Evolutionary conservation across 805 yeast species (phyloP).

Genomic region (Pichia membranifaciens): DNA sequence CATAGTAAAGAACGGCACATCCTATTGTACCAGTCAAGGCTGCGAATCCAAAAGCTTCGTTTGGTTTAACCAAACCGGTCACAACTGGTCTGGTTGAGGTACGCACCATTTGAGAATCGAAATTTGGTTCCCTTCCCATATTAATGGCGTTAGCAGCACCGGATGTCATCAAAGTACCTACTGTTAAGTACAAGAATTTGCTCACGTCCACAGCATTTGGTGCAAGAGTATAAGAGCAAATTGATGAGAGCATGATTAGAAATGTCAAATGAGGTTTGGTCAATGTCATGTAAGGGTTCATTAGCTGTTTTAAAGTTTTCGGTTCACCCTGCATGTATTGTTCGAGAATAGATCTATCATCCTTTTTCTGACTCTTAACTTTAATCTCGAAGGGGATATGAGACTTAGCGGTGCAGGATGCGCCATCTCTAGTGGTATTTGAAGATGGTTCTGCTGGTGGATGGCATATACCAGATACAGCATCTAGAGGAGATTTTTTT

Average conservation of each 20-base stretch:
- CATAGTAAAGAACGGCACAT: slow-evolving; percentile 57
- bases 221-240: slow-evolving; percentile 89
- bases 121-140: slow-evolving; percentile 93
- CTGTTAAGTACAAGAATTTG: slow-evolving; percentile 64
- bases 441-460: slow-evolving; percentile 15
- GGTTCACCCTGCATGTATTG: slow-evolving; percentile 23
- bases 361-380: slow-evolving; percentile 27
- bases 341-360: slow-evolving; percentile 20
- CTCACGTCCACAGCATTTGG: slow-evolving; percentile 74
- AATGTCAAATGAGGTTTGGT: slow-evolving; percentile 87
- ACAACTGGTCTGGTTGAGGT: slow-evolving; percentile 90
- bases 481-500: slow-evolving; percentile 4
- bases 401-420: too few species aligned
- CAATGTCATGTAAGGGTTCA: slow-evolving; percentile 67
- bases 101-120: slow-evolving; percentile 80
- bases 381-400: slow-evolving; percentile 55
- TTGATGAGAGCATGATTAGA: slow-evolving; percentile 82
- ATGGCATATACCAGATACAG: slow-evolving; percentile 35
- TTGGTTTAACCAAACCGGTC: slow-evolving; percentile 66
- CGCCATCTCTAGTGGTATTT: too few species aligned
- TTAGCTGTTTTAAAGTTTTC: slow-evolving; percentile 32
- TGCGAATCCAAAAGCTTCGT: slow-evolving; percentile 79
- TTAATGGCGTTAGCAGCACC: slow-evolving; percentile 96
- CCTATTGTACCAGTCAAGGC: slow-evolving; percentile 68
- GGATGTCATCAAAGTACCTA: slow-evolving; percentile 82